Evolutionary conservation across 352 stramenopile species (phyloP).

Genomic region (Phytopythium sindhum): DNA sequence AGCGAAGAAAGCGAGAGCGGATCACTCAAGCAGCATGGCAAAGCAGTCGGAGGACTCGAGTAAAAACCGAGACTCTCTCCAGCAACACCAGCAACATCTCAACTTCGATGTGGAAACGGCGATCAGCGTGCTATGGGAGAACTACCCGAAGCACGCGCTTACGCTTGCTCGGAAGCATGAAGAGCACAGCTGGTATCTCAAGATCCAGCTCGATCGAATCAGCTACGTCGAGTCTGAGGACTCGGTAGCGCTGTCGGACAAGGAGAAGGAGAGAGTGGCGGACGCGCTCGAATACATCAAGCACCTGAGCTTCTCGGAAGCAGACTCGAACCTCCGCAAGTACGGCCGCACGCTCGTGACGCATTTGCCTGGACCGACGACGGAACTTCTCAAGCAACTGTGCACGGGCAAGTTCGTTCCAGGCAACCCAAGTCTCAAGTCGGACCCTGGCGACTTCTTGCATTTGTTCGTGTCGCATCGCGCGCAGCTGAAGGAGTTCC

Average conservation of each 20-base stretch:
- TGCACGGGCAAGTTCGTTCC: conserved; percentile 85
- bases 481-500: conserved; percentile 82
- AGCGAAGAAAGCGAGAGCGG: conserved; percentile 26
- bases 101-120: conserved; percentile 92
- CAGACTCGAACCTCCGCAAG: conserved; percentile 82
- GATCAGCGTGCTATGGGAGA: conserved; percentile 90
- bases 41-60: conserved; percentile 24
- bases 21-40: conserved; percentile 11
- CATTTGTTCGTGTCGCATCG: conserved; percentile 92
- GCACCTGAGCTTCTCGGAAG: conserved; percentile 79
- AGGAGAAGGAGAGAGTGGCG: conserved; percentile 77
- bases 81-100: conserved; percentile 24
- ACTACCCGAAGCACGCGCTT: conserved; percentile 89
- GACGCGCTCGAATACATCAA: conserved; percentile 92
- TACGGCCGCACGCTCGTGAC: conserved; percentile 89
- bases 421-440: conserved; percentile 56
- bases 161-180: conserved; percentile 88
- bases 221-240: conserved; percentile 84
- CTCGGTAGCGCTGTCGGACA: conserved; percentile 56
- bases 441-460: conserved; percentile 85
- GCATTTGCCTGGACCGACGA: conserved; percentile 82
- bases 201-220: conserved; percentile 91
- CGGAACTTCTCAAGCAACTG: conserved; percentile 87
- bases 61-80: conserved; percentile 10
- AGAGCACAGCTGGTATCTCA: conserved; percentile 91